Percentiles rank a stretch among this genome's conserved stretches.
Conservation (phyloP, 352 stramenopile genomes). For the Elongisporangium undulatum region DNA sequence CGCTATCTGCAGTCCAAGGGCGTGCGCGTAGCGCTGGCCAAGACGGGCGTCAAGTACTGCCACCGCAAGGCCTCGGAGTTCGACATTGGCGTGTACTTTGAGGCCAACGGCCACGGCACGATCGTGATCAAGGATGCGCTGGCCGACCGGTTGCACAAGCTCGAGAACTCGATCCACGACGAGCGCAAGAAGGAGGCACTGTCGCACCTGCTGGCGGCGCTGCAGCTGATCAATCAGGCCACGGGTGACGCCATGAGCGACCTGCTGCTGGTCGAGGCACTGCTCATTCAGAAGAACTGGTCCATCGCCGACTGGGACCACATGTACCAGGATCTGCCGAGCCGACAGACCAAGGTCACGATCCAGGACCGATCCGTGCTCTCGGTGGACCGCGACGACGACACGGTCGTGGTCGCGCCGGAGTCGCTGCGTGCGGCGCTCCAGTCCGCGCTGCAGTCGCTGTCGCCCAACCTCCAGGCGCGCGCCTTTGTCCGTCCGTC, state of each 20-base stretch:
- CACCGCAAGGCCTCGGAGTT: constrained; percentile 94
- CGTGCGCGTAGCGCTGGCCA: constrained; percentile 87
- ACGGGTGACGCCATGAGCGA: constrained; percentile 98
- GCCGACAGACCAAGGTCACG: constrained; percentile 84
- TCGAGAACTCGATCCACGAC: constrained; percentile 67
- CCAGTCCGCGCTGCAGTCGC: constrained; percentile 40
- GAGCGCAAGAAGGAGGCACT: constrained; percentile 81
- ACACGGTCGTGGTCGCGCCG: constrained; percentile 60
- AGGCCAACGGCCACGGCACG: constrained; percentile 99
- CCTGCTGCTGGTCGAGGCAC: constrained; percentile 94
- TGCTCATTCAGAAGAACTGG: constrained; percentile 90
- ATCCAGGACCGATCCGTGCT: constrained; percentile 66
- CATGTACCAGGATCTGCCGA: constrained; percentile 95
- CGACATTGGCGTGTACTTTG: constrained; percentile 99
- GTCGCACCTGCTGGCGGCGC: constrained; percentile 79
- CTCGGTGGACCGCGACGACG: constrained; percentile 60
- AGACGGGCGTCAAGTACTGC: constrained; percentile 98
- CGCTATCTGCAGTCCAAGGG: constrained; percentile 77
- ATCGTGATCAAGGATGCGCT: constrained; percentile 94
- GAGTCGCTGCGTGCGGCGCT: constrained; percentile 55
- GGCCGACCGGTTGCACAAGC: constrained; percentile 80
- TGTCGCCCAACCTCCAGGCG: constrained; percentile 54
- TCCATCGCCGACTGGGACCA: constrained; percentile 89
- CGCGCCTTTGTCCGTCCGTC: constrained; percentile 95
- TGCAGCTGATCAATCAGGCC: constrained; percentile 95